A percentile compares a stretch with the other conserved stretches of the same genome.
Evolutionary conservation across 441 rosid species (phyloP).

Genomic region (Erodium texanum): DNA sequence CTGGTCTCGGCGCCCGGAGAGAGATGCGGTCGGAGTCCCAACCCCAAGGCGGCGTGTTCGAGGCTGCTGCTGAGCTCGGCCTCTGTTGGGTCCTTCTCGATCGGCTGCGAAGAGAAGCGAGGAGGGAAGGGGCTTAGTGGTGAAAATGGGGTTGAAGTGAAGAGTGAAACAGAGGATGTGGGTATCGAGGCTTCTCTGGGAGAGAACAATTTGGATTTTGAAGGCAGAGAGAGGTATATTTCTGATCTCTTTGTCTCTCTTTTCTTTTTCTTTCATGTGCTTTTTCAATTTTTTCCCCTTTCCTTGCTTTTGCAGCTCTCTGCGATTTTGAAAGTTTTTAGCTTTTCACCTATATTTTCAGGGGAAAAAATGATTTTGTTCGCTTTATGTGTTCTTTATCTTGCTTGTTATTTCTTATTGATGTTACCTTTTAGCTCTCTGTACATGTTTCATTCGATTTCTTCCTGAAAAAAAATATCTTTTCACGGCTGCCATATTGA

Average conservation of each 20-base stretch:
- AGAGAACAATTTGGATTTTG: constrained; percentile 33
- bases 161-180: constrained; percentile 15
- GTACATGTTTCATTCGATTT: background rate
- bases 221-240: constrained; percentile 37
- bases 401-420: no score
- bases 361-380: background rate
- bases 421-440: no score
- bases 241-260: background rate
- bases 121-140: no score
- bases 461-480: background rate
- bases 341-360: background rate
- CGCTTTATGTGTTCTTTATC: background rate
- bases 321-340: constrained; percentile 3
- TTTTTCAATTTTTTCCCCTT: background rate
- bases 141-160: constrained; percentile 13
- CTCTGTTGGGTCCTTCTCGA: background rate
- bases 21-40: no score
- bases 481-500: background rate
- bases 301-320: background rate
- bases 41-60: no score
- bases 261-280: constrained; percentile 5
- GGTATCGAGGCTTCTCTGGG: constrained; percentile 31
- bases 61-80: background rate
- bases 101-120: no score
- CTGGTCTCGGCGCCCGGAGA: background rate